phyloP scores from a whole-genome alignment of 1,139 yeast genomes.

The Diutina neorugosa region DNA sequence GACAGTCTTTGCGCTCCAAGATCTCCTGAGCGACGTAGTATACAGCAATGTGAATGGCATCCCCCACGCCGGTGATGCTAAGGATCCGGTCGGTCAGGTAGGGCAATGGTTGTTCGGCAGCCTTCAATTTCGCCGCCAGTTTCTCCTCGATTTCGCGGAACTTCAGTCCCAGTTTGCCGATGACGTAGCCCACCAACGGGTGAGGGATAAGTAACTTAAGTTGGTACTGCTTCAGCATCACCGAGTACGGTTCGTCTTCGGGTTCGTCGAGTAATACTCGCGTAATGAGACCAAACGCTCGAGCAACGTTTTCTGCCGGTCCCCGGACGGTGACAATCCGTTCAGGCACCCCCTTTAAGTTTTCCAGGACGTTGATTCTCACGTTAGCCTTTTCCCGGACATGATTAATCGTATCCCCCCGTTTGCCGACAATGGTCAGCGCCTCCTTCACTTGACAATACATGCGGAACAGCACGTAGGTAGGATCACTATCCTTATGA shows the following conservation, averaged over 20 bases:
- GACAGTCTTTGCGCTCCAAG: slow-evolving; percentile 43
- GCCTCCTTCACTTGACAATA: slow-evolving; percentile 73
- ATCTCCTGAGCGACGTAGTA: slow-evolving; percentile 62
- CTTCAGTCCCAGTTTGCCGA: slow-evolving; percentile 67
- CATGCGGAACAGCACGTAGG: slow-evolving; percentile 59
- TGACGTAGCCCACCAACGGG: slow-evolving; percentile 69
- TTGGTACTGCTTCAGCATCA: slow-evolving; percentile 41
- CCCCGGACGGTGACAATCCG: slow-evolving; percentile 72
- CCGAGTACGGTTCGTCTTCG: slow-evolving; percentile 48
- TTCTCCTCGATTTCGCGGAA: slow-evolving; percentile 75
- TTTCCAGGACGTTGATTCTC: slow-evolving; percentile 67
- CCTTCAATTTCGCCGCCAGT: slow-evolving; percentile 70
- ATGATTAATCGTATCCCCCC: slow-evolving; percentile 59
- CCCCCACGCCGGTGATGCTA: slow-evolving; percentile 69
- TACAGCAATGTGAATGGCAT: slow-evolving; percentile 76
- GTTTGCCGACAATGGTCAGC: slow-evolving; percentile 61
- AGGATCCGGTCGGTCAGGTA: slow-evolving; percentile 71
- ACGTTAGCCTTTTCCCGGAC: slow-evolving; percentile 58
- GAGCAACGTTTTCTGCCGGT: slow-evolving; percentile 67
- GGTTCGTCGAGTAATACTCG: slow-evolving; percentile 61
- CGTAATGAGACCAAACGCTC: slow-evolving; percentile 67
- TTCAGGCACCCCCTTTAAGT: slow-evolving; percentile 61
- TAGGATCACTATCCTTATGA: slow-evolving; percentile 36
- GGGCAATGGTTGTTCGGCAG: slow-evolving; percentile 67
- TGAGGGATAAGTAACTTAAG: slow-evolving; percentile 66